Base-by-base conservation (phyloP, 2,329 filamentous ascomycete genomes). In the Thelonectria rubi region DNA sequence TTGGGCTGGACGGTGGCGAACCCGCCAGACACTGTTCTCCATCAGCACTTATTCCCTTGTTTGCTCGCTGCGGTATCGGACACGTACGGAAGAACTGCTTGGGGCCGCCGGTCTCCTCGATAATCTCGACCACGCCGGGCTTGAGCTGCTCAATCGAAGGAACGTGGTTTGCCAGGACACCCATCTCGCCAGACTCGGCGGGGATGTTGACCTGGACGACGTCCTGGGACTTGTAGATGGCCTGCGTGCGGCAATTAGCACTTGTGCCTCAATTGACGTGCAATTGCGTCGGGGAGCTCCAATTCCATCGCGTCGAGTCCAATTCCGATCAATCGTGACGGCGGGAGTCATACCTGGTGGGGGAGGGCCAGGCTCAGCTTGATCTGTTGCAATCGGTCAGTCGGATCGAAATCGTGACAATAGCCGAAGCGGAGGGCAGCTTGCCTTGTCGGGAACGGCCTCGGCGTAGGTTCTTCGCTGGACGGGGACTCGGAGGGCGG, bases 91-190 rank as follows among this genome's bases (percentile, higher is more conserved):
- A 99, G 86, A 95, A 99, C 83, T 96, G 92, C 89, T 99, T 99
- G 91, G 79, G 84, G 77, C 85, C 85, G 76, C 93, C 92, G 76
- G 83, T 87, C 87, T 99, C 95, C 86, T 98, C 94, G 72, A 98
- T 88, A 77, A 99, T 86, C 86, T 98, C 94, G 72, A 99, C 87
- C 72, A 98, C 83, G 76, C 95, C 95, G 65, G 95, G 94, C 88
- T 96, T 97, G 81, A 99, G 87, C 86, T 99, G 95, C 87, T 99
- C 95, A 77, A 99, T 98, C 65, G 94, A 93, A 69, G 95, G 94
- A 75, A 99, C 95, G 88, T 99, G 95, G 87, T 95, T 96, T 79
- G 95, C 95, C 78, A 99, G 91, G 75, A 99, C 91, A 91, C 95
- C 95, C 95, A 99, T 99, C 75, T 98, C 95, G 79, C 95, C 95